Conservation (phyloP, 768 basidiomycete genomes). For the Zangia roseola region DNA sequence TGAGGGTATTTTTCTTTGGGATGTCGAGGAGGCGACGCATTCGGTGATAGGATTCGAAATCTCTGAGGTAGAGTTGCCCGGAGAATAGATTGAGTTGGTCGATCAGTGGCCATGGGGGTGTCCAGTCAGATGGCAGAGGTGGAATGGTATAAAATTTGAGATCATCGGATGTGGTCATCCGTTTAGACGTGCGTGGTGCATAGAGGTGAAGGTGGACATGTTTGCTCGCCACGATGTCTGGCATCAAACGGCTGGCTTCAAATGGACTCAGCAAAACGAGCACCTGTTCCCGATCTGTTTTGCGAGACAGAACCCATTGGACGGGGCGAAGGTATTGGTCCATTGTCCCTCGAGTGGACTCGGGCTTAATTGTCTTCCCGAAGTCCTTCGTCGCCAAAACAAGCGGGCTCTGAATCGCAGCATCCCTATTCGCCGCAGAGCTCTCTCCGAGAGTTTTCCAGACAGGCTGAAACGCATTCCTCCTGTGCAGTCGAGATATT, state of each 20-base stretch:
- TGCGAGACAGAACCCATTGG: conserved; percentile 20
- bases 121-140: background rate
- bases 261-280: too few species aligned
- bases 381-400: too few species aligned
- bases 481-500: too few species aligned
- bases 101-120: too few species aligned
- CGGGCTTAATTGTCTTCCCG: conserved; percentile 2
- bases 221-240: too few species aligned
- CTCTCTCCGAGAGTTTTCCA: too few species aligned
- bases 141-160: conserved; percentile 13
- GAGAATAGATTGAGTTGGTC: too few species aligned
- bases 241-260: conserved; percentile 36
- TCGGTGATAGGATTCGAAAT: conserved; percentile 8
- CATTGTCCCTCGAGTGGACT: background rate
- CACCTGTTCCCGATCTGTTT: background rate
- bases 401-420: too few species aligned
- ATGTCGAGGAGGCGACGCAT: conserved; percentile 26
- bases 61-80: too few species aligned
- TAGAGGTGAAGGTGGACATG: too few species aligned
- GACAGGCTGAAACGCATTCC: too few species aligned
- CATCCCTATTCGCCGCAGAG: too few species aligned
- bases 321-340: conserved; percentile 19
- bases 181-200: conserved; percentile 33
- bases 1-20: background rate
- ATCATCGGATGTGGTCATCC: conserved; percentile 37